Evolutionary conservation across 805 yeast genomes (phyloP), one percentile per base, ranked within the genome.

Genomic region (Metschnikowia cerradonensis): DNA sequence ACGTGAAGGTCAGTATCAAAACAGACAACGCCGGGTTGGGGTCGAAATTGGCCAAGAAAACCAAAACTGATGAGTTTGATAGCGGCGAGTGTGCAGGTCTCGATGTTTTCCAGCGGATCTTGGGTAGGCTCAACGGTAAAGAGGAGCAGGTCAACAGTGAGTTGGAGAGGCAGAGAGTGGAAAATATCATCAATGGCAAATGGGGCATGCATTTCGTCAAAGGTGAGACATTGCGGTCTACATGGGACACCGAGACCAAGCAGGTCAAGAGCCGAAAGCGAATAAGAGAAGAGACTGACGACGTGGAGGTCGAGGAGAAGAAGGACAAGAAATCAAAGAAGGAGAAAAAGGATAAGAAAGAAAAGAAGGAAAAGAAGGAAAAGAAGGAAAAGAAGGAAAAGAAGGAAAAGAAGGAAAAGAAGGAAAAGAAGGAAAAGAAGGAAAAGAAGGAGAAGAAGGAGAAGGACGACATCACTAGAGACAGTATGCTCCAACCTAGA

Each of bases 11-110:
- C 11, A 67, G 81, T 3, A 70, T 90, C 13, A 92, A 91, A 66
- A 89, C 86, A 39, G 97, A 92, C 59, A 88, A 79, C 47, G 67
- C 81, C 2, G 99, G 99, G 0, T 74, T 92, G 6, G 99, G 99
- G n/a, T 88, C 95, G n/a, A 83, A 80, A 56, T 71, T 85, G 40
- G 80, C 82, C 11, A 76, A 77, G 59, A 77, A 77, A 49, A 75
- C 73, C 39, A 79, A 80, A 58, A 78, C 73, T 41, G 94, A 85
- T 58, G 88, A 81, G 56, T 82, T 84, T 59, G 90, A 85, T 59
- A 79, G 82, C 56, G 96, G 89, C 51, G 96, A 89, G 57, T 84
- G 92, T 57, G 87, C 90, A 10, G 97, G 97, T 3, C 75, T 92
- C 39, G 98, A 94, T 66, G 96, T 86, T 3, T 92, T 94, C 65